A percentile compares a stretch with the other conserved stretches of the same genome.
Evolutionary conservation across 2,329 filamentous ascomycete species (phyloP).

Genomic region (Pyrenochaeta sp.): DNA sequence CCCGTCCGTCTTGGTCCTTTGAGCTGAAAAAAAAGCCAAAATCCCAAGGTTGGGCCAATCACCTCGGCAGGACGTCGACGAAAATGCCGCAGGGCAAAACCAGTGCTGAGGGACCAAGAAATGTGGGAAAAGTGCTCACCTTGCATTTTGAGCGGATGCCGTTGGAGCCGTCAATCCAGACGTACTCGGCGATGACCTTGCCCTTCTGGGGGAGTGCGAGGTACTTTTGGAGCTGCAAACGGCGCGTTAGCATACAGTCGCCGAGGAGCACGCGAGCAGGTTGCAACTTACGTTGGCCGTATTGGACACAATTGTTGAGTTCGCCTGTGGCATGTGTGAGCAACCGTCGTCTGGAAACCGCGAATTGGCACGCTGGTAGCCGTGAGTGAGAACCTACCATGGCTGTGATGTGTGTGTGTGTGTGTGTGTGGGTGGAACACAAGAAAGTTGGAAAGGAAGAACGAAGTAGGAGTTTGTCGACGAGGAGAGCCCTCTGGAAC

Average conservation of each 20-base stretch:
- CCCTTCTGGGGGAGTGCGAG: conserved; percentile 89
- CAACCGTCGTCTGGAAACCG: neutral
- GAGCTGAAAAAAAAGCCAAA: conserved; percentile 5
- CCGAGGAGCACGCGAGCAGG: conserved; percentile 23
- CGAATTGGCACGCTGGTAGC: conserved; percentile 6
- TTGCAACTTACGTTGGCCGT: conserved; percentile 56
- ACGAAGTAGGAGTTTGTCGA: conserved; percentile 8
- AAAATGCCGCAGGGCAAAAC: conserved; percentile 19
- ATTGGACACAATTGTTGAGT: conserved; percentile 57
- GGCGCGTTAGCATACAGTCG: conserved; percentile 26
- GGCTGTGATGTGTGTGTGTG: conserved; percentile 37
- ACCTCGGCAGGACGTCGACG: conserved; percentile 1
- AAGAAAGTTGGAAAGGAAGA: conserved; percentile 7
- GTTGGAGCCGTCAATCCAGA: conserved; percentile 90
- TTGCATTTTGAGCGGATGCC: conserved; percentile 93
- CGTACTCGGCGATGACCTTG: conserved; percentile 90
- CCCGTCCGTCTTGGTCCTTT: conserved; percentile 4
- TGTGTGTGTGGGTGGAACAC: conserved; percentile 11
- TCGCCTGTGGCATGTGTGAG: conserved; percentile 37
- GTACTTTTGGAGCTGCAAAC: conserved; percentile 84
- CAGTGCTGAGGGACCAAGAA: conserved; percentile 2
- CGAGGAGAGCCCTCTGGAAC: conserved; percentile 21
- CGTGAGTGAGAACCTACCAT: conserved; percentile 40
- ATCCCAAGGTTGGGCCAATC: conserved; percentile 7
- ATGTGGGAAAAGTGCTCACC: conserved; percentile 65